Evolutionary conservation across 495 filamentous ascomycete species (phyloP).

Genomic region (Hapsidospora chrysogenum): DNA sequence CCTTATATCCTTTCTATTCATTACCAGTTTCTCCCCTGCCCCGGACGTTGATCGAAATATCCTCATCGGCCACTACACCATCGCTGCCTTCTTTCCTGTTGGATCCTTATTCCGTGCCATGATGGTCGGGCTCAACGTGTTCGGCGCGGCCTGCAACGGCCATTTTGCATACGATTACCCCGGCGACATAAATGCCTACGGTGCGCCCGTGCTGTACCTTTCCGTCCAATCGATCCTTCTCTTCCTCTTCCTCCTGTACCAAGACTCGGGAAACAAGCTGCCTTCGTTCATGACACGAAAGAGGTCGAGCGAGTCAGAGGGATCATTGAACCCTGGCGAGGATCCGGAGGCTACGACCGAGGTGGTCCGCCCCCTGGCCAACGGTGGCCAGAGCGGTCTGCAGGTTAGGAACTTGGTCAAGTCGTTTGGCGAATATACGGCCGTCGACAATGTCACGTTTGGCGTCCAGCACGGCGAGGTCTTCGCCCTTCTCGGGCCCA

Average conservation of each 20-base stretch:
- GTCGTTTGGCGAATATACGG: conserved; percentile 36
- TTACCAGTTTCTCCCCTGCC: conserved; percentile 42
- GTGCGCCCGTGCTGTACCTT: conserved; percentile 57
- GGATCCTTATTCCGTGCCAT: conserved; percentile 46
- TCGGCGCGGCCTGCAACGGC: conserved; percentile 45
- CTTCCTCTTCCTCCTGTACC: conserved; percentile 45
- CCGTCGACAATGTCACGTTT: conserved; percentile 51
- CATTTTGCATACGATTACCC: conserved; percentile 41
- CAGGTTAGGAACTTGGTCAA: conserved; percentile 47
- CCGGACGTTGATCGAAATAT: conserved; percentile 35
- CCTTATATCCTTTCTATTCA: conserved; percentile 44
- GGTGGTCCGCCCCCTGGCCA: neutral
- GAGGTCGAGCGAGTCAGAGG: neutral
- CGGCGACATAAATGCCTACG: conserved; percentile 47
- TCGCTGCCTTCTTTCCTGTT: conserved; percentile 44
- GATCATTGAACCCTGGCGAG: neutral
- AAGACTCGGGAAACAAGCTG: neutral
- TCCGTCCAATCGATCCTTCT: conserved; percentile 43
- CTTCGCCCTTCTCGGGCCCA: conserved; percentile 51
- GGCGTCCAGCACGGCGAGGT: conserved; percentile 48
- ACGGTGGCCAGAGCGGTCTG: conserved; percentile 21
- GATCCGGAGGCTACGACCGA: neutral
- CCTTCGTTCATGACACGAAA: neutral
- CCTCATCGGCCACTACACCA: conserved; percentile 40
- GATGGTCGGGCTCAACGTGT: conserved; percentile 53